Percentiles rank a stretch among this genome's conserved stretches.
These are phyloP conservation scores for Dichomitus squalens DNA, from an alignment of 1,284 basidiomycete genomes.

Conservation along the genomic window DNA sequence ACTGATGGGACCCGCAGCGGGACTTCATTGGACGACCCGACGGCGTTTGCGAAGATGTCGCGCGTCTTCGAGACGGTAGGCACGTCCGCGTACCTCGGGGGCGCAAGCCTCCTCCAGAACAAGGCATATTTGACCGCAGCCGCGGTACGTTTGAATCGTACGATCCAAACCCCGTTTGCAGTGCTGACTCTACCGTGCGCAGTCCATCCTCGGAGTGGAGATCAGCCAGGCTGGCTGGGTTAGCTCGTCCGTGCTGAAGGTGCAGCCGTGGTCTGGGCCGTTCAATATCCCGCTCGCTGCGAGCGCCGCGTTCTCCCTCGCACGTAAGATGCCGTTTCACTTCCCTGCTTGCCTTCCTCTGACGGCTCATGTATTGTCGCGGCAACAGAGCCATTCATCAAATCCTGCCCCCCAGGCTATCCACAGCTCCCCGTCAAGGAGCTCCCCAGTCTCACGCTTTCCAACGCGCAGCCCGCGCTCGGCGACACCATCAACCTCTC, in stretches of 20 bases:
- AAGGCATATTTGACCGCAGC: constrained; percentile 22
- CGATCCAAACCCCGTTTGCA: neutral
- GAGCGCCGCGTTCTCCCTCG: constrained; percentile 49
- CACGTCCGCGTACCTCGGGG: constrained; percentile 53
- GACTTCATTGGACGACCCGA: constrained; percentile 48
- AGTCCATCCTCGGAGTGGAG: constrained; percentile 49
- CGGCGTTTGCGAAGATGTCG: constrained; percentile 51
- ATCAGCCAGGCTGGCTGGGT: constrained; percentile 56
- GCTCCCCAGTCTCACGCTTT: constrained; percentile 41
- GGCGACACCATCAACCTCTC: constrained; percentile 30
- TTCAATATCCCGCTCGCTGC: constrained; percentile 55
- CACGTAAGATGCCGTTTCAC: constrained; percentile 26
- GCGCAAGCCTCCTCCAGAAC: constrained; percentile 32
- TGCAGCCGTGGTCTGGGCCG: constrained; percentile 55
- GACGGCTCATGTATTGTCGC: neutral
- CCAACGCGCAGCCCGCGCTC: constrained; percentile 21
- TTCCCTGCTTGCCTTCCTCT: neutral
- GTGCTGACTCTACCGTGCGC: neutral
- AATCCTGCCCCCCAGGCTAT: constrained; percentile 48
- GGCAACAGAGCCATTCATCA: constrained; percentile 42
- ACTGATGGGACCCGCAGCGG: neutral
- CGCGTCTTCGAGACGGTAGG: constrained; percentile 58
- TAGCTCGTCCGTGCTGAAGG: constrained; percentile 46
- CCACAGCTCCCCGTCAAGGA: constrained; percentile 40
- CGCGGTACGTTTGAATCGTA: constrained; percentile 6